Conservation (phyloP, 371 early-diverging fungal species). For the Mucor velutinosus region DNA sequence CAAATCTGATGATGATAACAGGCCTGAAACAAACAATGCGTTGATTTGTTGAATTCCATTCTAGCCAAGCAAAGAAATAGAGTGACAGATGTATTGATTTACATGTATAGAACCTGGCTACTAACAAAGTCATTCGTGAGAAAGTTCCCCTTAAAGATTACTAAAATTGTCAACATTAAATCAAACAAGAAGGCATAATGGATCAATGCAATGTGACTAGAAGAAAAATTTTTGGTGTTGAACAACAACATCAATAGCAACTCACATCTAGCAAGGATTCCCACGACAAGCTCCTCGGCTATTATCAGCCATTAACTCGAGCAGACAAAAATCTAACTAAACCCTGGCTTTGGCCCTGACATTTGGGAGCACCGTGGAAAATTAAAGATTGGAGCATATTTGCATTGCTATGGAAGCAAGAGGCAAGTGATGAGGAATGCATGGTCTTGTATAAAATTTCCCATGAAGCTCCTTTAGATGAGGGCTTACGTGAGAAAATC, state of each 20-base stretch:
- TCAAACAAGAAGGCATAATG: neutral
- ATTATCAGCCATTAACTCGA: neutral
- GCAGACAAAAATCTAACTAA: neutral
- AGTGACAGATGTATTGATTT: neutral
- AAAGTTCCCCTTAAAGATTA: neutral
- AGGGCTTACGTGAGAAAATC: conserved; percentile 2
- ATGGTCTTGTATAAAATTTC: neutral
- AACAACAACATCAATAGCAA: neutral
- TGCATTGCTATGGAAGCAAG: neutral
- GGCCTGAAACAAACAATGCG: neutral
- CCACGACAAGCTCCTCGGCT: neutral
- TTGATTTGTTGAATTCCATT: neutral
- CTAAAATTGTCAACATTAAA: neutral
- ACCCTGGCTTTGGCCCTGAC: neutral
- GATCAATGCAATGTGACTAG: neutral
- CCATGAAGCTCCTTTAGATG: neutral
- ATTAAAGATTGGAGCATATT: neutral
- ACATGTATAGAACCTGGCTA: neutral
- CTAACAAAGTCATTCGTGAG: neutral
- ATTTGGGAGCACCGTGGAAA: neutral
- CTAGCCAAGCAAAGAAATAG: neutral
- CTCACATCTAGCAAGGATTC: neutral
- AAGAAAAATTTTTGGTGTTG: conserved; percentile 6
- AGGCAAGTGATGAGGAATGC: neutral
- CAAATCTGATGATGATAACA: neutral